Evolutionary conservation across 1,284 basidiomycete genomes (phyloP).

Genomic region (Cutaneotrichosporon curvatum): DNA sequence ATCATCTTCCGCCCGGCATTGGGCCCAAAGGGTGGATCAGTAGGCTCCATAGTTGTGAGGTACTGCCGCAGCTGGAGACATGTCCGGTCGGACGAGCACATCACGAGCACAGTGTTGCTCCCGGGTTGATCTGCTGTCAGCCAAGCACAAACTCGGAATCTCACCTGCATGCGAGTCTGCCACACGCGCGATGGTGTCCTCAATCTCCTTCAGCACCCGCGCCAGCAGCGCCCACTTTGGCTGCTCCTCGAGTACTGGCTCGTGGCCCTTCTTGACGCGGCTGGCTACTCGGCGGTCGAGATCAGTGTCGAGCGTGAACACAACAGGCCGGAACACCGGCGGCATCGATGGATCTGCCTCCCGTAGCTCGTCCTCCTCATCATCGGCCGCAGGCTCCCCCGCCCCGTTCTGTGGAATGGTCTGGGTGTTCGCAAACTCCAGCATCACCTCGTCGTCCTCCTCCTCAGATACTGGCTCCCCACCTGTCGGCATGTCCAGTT

Average conservation of each 20-base stretch:
- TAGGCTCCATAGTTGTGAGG: conserved; percentile 58
- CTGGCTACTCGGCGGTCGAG: conserved; percentile 29
- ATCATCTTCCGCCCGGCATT: conserved; percentile 64
- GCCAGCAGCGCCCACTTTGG: conserved; percentile 89
- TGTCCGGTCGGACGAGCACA: conserved; percentile 76
- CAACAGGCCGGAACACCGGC: conserved; percentile 35
- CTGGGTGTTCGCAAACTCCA: conserved; percentile 35
- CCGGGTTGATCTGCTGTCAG: conserved; percentile 53
- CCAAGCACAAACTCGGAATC: neutral
- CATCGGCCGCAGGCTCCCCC: conserved; percentile 15
- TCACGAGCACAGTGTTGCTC: conserved; percentile 72
- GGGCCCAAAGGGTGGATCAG: conserved; percentile 49
- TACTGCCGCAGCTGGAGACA: conserved; percentile 71
- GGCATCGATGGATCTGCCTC: conserved; percentile 18
- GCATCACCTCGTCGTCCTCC: conserved; percentile 38
- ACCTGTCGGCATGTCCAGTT: conserved; percentile 10
- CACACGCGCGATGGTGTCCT: conserved; percentile 62
- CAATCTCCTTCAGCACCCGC: conserved; percentile 83
- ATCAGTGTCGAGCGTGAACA: conserved; percentile 29
- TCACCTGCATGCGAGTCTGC: conserved; percentile 35
- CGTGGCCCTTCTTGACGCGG: conserved; percentile 72
- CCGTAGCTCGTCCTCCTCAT: conserved; percentile 61
- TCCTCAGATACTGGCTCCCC: conserved; percentile 19
- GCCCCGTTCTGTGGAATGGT: conserved; percentile 21
- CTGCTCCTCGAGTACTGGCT: conserved; percentile 83